Conservation (phyloP, 331 rosid genomes). For the Quercus tomentella region DNA sequence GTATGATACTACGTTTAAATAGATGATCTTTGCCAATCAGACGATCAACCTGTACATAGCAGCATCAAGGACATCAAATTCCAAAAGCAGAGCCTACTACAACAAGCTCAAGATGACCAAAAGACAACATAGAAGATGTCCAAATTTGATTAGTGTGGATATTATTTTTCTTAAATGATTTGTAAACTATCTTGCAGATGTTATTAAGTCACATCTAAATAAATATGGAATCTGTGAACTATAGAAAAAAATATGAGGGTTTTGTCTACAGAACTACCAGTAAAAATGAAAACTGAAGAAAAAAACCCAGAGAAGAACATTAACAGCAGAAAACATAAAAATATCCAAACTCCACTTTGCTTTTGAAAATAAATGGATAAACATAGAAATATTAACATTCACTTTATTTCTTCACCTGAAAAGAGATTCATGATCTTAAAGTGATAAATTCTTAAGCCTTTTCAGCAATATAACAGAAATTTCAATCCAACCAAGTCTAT, state of each 20-base stretch:
- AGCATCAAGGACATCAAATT: constrained; percentile 1
- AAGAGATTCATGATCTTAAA: background rate
- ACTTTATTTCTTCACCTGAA: background rate
- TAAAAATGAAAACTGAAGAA: background rate
- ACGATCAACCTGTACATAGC: constrained; percentile 56
- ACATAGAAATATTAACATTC: background rate
- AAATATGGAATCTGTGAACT: background rate
- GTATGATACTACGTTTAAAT: constrained; percentile 82
- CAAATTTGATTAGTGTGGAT: background rate
- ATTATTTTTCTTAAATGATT: background rate
- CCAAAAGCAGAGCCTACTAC: constrained; percentile 18
- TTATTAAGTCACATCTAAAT: background rate
- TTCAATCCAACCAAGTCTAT: background rate
- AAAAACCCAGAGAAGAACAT: background rate
- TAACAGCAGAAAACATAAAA: background rate
- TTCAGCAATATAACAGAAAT: background rate
- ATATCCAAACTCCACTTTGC: background rate
- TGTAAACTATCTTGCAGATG: background rate
- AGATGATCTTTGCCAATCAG: constrained; percentile 78
- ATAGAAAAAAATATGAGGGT: background rate
- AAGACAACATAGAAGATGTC: background rate
- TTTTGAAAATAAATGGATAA: background rate
- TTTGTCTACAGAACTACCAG: background rate
- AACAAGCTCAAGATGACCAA: background rate
- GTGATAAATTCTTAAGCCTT: background rate